These are phyloP conservation scores for Chrysoporthe cubensis DNA, from an alignment of 2,329 filamentous ascomycete species.

Conservation along the genomic window DNA sequence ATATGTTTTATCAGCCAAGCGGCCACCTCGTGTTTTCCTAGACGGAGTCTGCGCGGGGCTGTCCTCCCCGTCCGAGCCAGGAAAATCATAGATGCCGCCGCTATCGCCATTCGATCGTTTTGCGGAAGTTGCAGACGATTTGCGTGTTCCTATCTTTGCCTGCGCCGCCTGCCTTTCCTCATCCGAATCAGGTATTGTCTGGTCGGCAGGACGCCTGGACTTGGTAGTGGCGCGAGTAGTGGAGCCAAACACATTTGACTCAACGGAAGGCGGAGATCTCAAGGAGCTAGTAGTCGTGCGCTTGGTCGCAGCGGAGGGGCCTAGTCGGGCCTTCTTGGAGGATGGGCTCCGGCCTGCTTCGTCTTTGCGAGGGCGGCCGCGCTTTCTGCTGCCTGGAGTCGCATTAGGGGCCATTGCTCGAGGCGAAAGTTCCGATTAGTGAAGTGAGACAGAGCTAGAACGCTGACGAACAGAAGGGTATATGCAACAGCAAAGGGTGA, in stretches of 20 bases:
- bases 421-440: background rate
- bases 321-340: constrained; percentile 31
- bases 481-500: background rate
- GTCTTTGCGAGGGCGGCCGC: constrained; percentile 27
- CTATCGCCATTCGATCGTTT: background rate
- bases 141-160: background rate
- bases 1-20: background rate
- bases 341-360: constrained; percentile 9
- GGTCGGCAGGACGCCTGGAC: constrained; percentile 8
- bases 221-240: background rate
- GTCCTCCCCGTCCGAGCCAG: constrained; percentile 29
- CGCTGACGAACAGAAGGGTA: background rate
- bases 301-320: constrained; percentile 20
- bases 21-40: constrained; percentile 1
- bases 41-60: constrained; percentile 13
- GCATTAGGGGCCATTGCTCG: constrained; percentile 20
- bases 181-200: constrained; percentile 31
- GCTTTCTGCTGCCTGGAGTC: constrained; percentile 18
- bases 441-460: background rate
- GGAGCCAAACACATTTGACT: constrained; percentile 25
- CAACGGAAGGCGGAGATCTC: constrained; percentile 18
- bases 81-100: constrained; percentile 30
- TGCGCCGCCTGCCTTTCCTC: constrained; percentile 27
- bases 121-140: constrained; percentile 3
- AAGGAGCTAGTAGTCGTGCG: constrained; percentile 32